These are phyloP conservation scores for Cytospora schulzeri DNA, from an alignment of 2,329 filamentous ascomycete genomes.

Conservation along the genomic window DNA sequence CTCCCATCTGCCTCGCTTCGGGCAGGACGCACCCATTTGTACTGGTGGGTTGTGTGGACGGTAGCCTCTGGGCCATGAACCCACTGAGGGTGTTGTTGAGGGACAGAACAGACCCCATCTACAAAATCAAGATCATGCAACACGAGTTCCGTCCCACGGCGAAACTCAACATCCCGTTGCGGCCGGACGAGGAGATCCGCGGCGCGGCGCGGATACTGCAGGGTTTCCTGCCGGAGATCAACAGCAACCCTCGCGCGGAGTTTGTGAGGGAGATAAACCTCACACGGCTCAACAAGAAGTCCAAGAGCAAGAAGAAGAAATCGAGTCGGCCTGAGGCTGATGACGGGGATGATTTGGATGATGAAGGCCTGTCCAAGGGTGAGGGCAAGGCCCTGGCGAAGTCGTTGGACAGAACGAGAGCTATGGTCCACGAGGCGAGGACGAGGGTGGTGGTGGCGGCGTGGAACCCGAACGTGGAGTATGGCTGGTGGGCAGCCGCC, in stretches of 20 bases:
- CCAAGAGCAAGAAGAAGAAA: conserved; percentile 39
- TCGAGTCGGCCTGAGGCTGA: conserved; percentile 32
- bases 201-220: conserved; percentile 55
- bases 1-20: conserved; percentile 52
- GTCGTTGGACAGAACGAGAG: conserved; percentile 31
- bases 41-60: conserved; percentile 56
- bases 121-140: conserved; percentile 52
- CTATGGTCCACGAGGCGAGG: conserved; percentile 61
- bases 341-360: conserved; percentile 31
- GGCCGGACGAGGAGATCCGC: conserved; percentile 36
- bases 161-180: conserved; percentile 1
- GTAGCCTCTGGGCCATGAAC: conserved; percentile 54
- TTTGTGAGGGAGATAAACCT: conserved; percentile 39
- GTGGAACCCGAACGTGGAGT: conserved; percentile 70
- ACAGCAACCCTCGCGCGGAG: conserved; percentile 48
- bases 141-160: conserved; percentile 52
- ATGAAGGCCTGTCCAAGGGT: conserved; percentile 30
- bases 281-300: conserved; percentile 39
- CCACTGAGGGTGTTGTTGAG: conserved; percentile 47
- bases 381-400: conserved; percentile 31
- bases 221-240: conserved; percentile 54
- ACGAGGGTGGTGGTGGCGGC: conserved; percentile 63
- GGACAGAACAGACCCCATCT: conserved; percentile 41
- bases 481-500: conserved; percentile 67
- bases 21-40: conserved; percentile 56